phyloP scores from a whole-genome alignment of 2,329 filamentous ascomycete species.

The Cytospora leucostoma region DNA sequence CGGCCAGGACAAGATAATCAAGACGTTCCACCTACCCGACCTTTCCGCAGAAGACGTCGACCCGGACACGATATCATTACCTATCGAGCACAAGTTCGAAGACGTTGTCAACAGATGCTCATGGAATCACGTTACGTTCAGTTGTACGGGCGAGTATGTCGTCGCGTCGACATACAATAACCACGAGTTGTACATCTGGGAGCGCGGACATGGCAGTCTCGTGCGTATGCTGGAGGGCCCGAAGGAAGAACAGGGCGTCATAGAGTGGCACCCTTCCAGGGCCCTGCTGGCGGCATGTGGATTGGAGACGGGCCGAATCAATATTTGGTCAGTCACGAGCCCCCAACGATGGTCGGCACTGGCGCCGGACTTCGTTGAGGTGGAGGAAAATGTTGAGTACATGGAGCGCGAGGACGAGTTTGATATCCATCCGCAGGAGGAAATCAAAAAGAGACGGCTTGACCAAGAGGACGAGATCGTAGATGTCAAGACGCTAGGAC shows the following conservation, averaged over 20 bases:
- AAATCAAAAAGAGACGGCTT: constrained; percentile 86
- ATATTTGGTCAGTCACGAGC: constrained; percentile 93
- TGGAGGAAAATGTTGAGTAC: constrained; percentile 98
- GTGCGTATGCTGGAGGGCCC: constrained; percentile 97
- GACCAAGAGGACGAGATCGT: constrained; percentile 93
- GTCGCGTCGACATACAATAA: constrained; percentile 98
- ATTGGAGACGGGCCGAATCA: constrained; percentile 88
- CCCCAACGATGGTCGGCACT: constrained; percentile 97
- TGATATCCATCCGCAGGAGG: constrained; percentile 93
- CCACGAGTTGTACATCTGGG: constrained; percentile 98
- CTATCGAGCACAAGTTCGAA: constrained; percentile 96
- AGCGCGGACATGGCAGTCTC: constrained; percentile 86
- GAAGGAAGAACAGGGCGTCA: constrained; percentile 92
- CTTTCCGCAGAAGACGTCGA: constrained; percentile 69
- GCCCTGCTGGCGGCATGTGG: constrained; percentile 89
- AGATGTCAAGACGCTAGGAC: constrained; percentile 80
- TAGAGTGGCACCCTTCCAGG: constrained; percentile 93
- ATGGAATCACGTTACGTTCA: constrained; percentile 98
- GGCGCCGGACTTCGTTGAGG: constrained; percentile 94
- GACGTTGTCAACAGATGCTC: constrained; percentile 93
- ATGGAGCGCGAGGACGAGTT: constrained; percentile 96
- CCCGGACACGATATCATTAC: constrained; percentile 81
- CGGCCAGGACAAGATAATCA: constrained; percentile 90
- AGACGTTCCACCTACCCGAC: constrained; percentile 88
- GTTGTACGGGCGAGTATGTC: constrained; percentile 91